Base-by-base conservation (phyloP, 1,284 basidiomycete species). In the Austroboletus sp. region DNA sequence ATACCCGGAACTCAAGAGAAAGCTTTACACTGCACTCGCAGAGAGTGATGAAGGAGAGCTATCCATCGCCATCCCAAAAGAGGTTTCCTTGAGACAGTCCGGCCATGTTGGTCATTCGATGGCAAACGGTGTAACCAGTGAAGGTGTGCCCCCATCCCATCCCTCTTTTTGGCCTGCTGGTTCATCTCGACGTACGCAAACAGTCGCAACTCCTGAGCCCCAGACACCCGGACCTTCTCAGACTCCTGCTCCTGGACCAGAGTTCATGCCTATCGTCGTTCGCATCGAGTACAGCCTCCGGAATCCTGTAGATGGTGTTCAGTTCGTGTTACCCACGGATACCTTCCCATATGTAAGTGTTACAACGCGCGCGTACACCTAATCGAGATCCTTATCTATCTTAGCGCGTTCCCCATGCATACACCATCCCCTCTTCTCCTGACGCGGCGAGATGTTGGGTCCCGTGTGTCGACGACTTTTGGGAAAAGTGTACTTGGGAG, bases 401-500 rank as follows among this genome's bases (percentile, higher is more conserved):
- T 0, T 55, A 93, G 89, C 85, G 89, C 56, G 81, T 91, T 48
- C 94, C 94, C 25, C 96, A 98, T 66, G 82, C 89, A 45, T 98
- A 88, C 61, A 93, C 93, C 3, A 87, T 85, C 3, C 85, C 93
- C 0, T 88, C 89, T 0, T 88, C 87, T 3, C 83, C 91, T 5
- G 91, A 96, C 60, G 79, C 90, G 10, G 91, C 95, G 7, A 76
- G 96, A 55, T 92, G 90, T 57, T 99, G 96, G 96, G 86, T 98
- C 9, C 96, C 96, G 4, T 99, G 96, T 58, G 70, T 98, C 11
- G 96, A 99, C 66, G 90, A 82, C 61, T 67, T 95, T 11, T 97
- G 92, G 89, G 95, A 97, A 66, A 84, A 91, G 58, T 97, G 90
- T 60, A 96, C 95, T 3, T 99, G 96, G 96, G 96, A 98, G 62